Percentiles rank a stretch among this genome's conserved stretches.
phyloP scores from a whole-genome alignment of 805 yeast species.

The Yarrowia sp. region DNA sequence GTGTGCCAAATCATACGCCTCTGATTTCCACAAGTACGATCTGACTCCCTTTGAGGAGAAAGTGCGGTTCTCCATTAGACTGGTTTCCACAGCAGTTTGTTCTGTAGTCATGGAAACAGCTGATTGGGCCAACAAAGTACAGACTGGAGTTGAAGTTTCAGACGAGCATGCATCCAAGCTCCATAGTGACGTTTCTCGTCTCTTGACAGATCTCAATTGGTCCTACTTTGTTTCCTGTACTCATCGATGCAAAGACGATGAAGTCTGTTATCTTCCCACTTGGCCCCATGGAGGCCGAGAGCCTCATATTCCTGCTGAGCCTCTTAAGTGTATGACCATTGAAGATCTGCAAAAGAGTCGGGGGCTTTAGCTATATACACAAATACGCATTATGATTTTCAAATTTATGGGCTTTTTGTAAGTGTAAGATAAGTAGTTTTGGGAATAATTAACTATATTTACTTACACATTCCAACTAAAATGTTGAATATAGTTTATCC shows the following conservation, averaged over 20 bases:
- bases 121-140: background rate
- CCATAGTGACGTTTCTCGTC: background rate
- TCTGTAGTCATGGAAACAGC: background rate
- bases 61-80: background rate
- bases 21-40: background rate
- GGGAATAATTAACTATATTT: too few species aligned
- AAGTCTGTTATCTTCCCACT: slow-evolving; percentile 10
- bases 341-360: background rate
- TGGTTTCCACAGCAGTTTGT: background rate
- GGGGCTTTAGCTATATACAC: background rate
- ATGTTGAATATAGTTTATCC: too few species aligned
- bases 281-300: slow-evolving; percentile 17
- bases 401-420: too few species aligned
- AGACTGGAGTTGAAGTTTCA: background rate
- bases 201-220: background rate
- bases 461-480: too few species aligned
- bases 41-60: slow-evolving; percentile 1
- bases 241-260: slow-evolving; percentile 5
- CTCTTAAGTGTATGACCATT: background rate
- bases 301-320: slow-evolving; percentile 2
- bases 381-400: too few species aligned
- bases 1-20: background rate
- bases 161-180: background rate
- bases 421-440: too few species aligned
- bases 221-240: background rate